Percentiles rank a stretch among this genome's conserved stretches.
phyloP scores from a whole-genome alignment of 148 eudicot genomes.

The Cornus suecica region DNA sequence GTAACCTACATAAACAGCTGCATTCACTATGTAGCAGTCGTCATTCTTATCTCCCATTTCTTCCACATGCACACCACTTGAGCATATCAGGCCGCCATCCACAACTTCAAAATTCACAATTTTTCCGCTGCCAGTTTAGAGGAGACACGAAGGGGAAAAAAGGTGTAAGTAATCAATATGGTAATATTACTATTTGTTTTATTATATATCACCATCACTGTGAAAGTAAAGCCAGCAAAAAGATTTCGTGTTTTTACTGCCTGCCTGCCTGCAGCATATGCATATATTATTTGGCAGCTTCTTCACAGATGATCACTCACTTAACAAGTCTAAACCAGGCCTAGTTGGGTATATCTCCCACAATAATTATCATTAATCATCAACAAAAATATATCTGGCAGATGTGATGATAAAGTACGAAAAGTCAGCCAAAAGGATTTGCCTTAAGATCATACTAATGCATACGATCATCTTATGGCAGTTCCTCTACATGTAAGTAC shows the following conservation, averaged over 20 bases:
- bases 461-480: background rate
- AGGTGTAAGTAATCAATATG: background rate
- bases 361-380: background rate
- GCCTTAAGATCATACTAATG: background rate
- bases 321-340: background rate
- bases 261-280: background rate
- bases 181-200: background rate
- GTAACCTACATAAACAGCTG: slow-evolving; percentile 96
- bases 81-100: slow-evolving; percentile 94
- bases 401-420: background rate
- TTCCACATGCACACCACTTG: slow-evolving; percentile 94
- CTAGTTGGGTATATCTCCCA: background rate
- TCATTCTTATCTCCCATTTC: slow-evolving; percentile 98
- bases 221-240: background rate
- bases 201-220: background rate
- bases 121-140: slow-evolving; percentile 52
- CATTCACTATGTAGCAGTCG: slow-evolving; percentile 93
- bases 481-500: background rate
- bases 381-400: background rate
- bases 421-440: background rate
- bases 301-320: background rate
- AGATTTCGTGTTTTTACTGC: background rate
- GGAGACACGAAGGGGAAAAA: background rate
- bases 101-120: slow-evolving; percentile 79
- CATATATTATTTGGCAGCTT: background rate